Base-by-base conservation (phyloP, 805 yeast species). In the Nakazawaea ambrosiae region DNA sequence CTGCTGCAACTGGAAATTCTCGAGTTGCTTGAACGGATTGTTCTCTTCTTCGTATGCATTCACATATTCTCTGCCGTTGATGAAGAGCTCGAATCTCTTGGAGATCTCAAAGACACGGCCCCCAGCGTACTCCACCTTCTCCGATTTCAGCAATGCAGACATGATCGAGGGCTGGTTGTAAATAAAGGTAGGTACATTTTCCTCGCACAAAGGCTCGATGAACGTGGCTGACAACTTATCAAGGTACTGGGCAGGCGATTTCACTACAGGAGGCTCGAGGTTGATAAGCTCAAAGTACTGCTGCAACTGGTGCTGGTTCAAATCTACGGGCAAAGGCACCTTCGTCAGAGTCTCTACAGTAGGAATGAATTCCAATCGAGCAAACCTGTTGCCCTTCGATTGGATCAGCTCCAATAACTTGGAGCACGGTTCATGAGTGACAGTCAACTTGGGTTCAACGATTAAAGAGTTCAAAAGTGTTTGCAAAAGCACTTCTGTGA, bases 1-100 rank as follows among this genome's bases (percentile, higher is more conserved):
- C 31, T 70, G 73, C 51, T 90, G 97, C 3, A 54, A 45, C 41
- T 58, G 45, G 50, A 90, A 85, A 49, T 88, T 88, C 2, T 42
- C 45, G 4, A 58, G 50, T 55, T 92, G 99, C 22, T 63, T 66
- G 41, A 68, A 68, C 0, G 98, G 98, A 28, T 81, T 76, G 57
- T 92, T 92, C 53, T 92, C 97, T 58, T 92, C 99, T 49, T 92
- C 98, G 54, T 92, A 92, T 0, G 97, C 95, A 55, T 92, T 92
- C 19, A 81, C 83, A 44, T 78, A 80, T 57, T 92, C 99, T 45
- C 71, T 70, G 0, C 92, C 89, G 30, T 70, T 61, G 39, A 92
- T 78, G 51, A 85, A 88, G 33, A 92, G 57, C 60, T 92, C 98
- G 53, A 90, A 92, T 33, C 98, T 59, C 33, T 75, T 68, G 0